Evolutionary conservation across 345 rosid species (phyloP).

Genomic region (Murraya koenigii): DNA sequence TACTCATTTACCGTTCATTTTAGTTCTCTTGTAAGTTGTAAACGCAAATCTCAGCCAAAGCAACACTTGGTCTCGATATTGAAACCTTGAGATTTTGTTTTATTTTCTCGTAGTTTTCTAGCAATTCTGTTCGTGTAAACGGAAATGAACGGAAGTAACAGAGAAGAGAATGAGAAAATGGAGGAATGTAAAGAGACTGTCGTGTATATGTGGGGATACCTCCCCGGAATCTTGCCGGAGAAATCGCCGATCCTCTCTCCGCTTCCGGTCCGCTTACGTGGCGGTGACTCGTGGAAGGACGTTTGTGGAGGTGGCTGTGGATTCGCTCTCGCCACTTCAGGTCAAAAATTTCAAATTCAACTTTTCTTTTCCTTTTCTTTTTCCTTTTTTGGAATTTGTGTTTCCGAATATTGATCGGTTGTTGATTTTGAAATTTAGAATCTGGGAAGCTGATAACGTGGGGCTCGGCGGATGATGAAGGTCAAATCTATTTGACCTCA

Average conservation of each 20-base stretch:
- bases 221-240: constrained; percentile 64
- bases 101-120: constrained; percentile 2
- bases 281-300: constrained; percentile 62
- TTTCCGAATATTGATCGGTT: not conserved
- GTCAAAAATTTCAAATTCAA: constrained; percentile 20
- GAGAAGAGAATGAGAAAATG: constrained; percentile 26
- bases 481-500: constrained; percentile 63
- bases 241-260: constrained; percentile 64
- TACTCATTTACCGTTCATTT: not conserved
- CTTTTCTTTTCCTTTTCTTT: not conserved
- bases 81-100: not conserved
- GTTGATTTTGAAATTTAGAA: constrained; percentile 29
- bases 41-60: not conserved
- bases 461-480: constrained; percentile 79
- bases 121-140: not conserved
- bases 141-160: constrained; percentile 34
- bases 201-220: constrained; percentile 75
- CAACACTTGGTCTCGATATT: not conserved
- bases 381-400: not conserved
- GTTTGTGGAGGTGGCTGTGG: constrained; percentile 87
- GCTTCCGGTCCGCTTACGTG: constrained; percentile 30
- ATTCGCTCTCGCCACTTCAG: constrained; percentile 83
- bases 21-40: not conserved
- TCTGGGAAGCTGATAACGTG: constrained; percentile 77
- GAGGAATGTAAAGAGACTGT: constrained; percentile 28